Evolutionary conservation across 2,329 filamentous ascomycete genomes (phyloP), one percentile per base, ranked within the genome.

Genomic region (Tolypocladium cylindrosporum): DNA sequence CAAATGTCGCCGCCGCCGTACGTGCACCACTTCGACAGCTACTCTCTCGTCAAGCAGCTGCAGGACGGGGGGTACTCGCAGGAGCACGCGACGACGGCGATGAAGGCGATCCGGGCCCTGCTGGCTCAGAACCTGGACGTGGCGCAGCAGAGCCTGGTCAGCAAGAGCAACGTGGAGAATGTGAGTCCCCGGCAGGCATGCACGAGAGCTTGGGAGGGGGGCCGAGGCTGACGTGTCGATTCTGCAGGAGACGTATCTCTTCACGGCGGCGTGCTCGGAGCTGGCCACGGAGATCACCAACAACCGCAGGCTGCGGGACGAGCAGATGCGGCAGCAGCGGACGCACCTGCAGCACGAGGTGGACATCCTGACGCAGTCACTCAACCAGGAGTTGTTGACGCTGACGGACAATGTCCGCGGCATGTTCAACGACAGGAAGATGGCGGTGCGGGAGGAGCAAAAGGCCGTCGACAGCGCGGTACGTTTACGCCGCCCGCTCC

Each of bases 1-100:
- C 86, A 91, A 69, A 82, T 89, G 68, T 79, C 84, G 54, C 82
- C 90, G 0, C 84, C 89, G 9, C 89, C 87, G 1, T 95, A 96
- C 69, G 86, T 96, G 40, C 94, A 99, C 75, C 91, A 97, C 74
- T 99, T 99, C 73, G 93, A 99, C 74, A 96, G 88, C 31, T 99
- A 94, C 73, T 87, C 85, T 16, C 82, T 97, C 6, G 94, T 97
- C 19, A 88, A 88, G 67, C 85, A 90, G 65, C 84, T 99, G 19
- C 81, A 87, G 56, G 81, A 86, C 21, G 85, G 86, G 14, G 88
- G 88, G 0, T 97, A 91, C 73, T 84, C 82, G 1, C 78, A 83
- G 51, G 80, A 79, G 0, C 93, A 97, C 72, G 86, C 91, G 34
- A 85, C 91, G 55, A 90, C 87, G 7, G 79, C 91, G 55, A 99